Evolutionary conservation across 768 basidiomycete genomes (phyloP).

Genomic region (Strobilomyces echinocephalus): DNA sequence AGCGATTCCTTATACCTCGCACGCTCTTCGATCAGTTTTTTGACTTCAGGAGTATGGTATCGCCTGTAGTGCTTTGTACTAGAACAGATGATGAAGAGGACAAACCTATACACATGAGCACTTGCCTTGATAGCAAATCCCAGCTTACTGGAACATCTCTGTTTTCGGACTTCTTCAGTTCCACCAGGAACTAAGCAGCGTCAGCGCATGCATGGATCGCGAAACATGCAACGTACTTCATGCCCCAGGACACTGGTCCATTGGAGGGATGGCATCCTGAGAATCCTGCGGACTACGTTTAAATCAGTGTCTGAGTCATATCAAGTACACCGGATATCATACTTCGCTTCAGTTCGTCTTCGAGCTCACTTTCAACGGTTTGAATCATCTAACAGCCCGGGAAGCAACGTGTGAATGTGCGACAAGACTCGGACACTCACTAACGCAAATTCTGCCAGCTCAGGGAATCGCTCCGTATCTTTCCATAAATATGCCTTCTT

Average conservation of each 20-base stretch:
- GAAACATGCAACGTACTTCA: constrained; percentile 47
- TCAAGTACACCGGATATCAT: constrained; percentile 14
- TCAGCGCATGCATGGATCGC: not conserved
- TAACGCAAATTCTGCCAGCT: constrained; percentile 52
- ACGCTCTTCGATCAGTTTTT: constrained; percentile 59
- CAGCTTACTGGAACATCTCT: constrained; percentile 48
- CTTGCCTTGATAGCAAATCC: constrained; percentile 62
- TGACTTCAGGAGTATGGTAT: constrained; percentile 71
- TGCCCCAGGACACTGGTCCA: constrained; percentile 64
- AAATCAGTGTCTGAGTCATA: constrained; percentile 1
- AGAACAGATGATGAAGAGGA: constrained; percentile 3
- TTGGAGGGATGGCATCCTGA: constrained; percentile 69
- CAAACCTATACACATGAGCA: not conserved
- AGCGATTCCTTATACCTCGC: constrained; percentile 73
- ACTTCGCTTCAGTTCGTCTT: constrained; percentile 69
- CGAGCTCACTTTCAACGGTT: constrained; percentile 64
- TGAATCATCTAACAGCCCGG: constrained; percentile 50
- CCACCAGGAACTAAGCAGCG: constrained; percentile 63
- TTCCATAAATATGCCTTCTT: constrained; percentile 70
- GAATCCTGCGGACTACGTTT: constrained; percentile 57
- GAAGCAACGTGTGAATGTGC: not conserved
- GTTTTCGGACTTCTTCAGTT: constrained; percentile 60
- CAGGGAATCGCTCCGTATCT: constrained; percentile 47
- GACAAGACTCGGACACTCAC: constrained; percentile 38
- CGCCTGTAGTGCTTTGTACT: constrained; percentile 72